These are phyloP conservation scores for Whalleya microplaca DNA, from an alignment of 2,329 filamentous ascomycete species.

Conservation along the genomic window DNA sequence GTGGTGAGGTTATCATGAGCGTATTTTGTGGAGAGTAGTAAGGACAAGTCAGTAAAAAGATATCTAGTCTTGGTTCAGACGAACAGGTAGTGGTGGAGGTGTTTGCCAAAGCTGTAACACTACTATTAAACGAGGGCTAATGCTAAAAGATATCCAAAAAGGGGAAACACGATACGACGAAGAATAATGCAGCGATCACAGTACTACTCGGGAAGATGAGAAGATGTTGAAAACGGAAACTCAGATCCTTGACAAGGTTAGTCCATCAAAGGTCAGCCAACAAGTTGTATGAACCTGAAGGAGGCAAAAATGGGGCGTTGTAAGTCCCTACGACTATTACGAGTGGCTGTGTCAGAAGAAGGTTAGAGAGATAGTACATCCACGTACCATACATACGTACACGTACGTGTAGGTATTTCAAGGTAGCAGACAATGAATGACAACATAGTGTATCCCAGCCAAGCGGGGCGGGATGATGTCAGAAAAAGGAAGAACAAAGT, in stretches of 20 bases:
- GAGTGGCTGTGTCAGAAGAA: constrained; percentile 1
- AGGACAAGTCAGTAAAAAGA: neutral
- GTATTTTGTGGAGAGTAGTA: neutral
- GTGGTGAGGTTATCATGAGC: constrained; percentile 3
- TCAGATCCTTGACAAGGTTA: neutral
- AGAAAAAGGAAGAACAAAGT: constrained; percentile 7
- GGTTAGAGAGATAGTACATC: constrained; percentile 6
- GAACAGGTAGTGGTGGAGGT: neutral
- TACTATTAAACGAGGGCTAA: neutral
- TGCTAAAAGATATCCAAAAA: neutral
- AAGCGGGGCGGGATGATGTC: constrained; percentile 34
- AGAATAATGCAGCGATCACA: neutral
- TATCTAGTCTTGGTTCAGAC: neutral
- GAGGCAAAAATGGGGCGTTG: neutral
- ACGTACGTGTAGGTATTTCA: no score
- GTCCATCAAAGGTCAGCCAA: no score
- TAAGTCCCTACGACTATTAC: neutral
- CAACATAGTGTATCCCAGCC: constrained; percentile 24
- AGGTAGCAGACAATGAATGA: no score
- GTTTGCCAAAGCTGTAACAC: neutral
- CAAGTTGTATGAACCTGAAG: neutral
- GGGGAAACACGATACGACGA: neutral
- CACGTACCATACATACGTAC: no score
- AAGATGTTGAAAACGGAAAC: neutral
- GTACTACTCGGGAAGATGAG: neutral